phyloP scores from a whole-genome alignment of 1,284 basidiomycete species.

The Earliella scabrosa region DNA sequence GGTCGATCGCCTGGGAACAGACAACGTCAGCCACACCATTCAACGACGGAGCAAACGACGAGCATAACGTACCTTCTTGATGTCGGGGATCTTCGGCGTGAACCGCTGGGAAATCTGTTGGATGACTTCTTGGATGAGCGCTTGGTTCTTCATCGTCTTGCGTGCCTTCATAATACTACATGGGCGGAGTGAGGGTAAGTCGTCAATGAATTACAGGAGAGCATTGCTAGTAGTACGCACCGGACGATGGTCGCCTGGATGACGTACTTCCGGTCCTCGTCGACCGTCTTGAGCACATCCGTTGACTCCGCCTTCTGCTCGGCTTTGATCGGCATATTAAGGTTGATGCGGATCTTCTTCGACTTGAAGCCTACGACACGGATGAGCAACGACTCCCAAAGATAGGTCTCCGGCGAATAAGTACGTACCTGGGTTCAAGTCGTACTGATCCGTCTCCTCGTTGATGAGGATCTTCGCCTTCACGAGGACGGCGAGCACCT shows the following conservation, averaged over 20 bases:
- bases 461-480: conserved; percentile 92
- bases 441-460: conserved; percentile 87
- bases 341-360: conserved; percentile 95
- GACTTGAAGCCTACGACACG: conserved; percentile 84
- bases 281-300: conserved; percentile 94
- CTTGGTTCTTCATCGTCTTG: conserved; percentile 97
- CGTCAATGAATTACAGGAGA: neutral
- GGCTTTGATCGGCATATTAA: conserved; percentile 94
- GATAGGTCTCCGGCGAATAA: neutral
- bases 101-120: conserved; percentile 90
- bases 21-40: neutral
- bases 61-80: conserved; percentile 72
- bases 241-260: conserved; percentile 98
- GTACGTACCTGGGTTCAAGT: conserved; percentile 87
- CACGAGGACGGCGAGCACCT: conserved; percentile 82
- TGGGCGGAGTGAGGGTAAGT: neutral
- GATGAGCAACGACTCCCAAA: neutral
- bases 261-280: conserved; percentile 96
- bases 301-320: conserved; percentile 92
- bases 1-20: conserved; percentile 85
- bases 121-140: conserved; percentile 93
- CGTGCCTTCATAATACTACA: conserved; percentile 98
- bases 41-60: neutral
- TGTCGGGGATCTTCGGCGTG: conserved; percentile 89
- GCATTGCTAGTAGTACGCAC: conserved; percentile 45